Evolutionary conservation across 768 basidiomycete genomes (phyloP).

Genomic region (Lepiota subincarnata): DNA sequence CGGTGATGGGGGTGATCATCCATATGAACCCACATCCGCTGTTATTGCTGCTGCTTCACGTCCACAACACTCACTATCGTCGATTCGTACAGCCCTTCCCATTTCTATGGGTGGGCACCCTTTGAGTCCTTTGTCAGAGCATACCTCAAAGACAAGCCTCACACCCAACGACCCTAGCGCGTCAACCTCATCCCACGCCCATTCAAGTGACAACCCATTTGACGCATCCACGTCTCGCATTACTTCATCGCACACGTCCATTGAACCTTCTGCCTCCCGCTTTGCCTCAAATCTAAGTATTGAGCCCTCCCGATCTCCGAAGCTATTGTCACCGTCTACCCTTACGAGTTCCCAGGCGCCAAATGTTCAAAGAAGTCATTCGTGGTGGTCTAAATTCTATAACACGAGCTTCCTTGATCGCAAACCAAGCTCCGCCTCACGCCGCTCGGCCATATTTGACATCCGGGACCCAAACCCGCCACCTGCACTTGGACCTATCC

Average conservation of each 20-base stretch:
- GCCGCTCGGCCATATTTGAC: conserved; percentile 33
- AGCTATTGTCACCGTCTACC: conserved; percentile 9
- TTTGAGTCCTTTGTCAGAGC: conserved; percentile 37
- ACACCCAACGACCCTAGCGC: conserved; percentile 20
- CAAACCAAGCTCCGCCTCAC: conserved; percentile 35
- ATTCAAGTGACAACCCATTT: conserved; percentile 23
- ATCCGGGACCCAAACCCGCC: conserved; percentile 81
- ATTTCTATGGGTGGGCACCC: conserved; percentile 27
- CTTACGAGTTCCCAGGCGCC: conserved; percentile 24
- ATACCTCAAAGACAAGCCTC: conserved; percentile 30
- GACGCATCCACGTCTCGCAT: conserved; percentile 23
- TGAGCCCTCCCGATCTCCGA: conserved; percentile 31
- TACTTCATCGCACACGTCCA: conserved; percentile 28
- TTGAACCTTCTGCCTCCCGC: conserved; percentile 19
- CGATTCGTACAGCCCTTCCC: conserved; percentile 29
- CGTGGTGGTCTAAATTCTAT: conserved; percentile 77
- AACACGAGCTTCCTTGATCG: conserved; percentile 63
- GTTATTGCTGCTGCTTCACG: conserved; percentile 15
- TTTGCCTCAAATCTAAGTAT: conserved; percentile 33
- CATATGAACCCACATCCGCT: conserved; percentile 13
- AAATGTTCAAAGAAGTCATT: conserved; percentile 61
- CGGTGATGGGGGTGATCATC: conserved; percentile 4
- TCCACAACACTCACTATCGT: conserved; percentile 17
- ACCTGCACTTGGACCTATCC: conserved; percentile 58
- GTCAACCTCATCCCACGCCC: conserved; percentile 22